These are phyloP conservation scores for Prosopis cineraria DNA, from an alignment of 306 rosid genomes.

Conservation along the genomic window DNA sequence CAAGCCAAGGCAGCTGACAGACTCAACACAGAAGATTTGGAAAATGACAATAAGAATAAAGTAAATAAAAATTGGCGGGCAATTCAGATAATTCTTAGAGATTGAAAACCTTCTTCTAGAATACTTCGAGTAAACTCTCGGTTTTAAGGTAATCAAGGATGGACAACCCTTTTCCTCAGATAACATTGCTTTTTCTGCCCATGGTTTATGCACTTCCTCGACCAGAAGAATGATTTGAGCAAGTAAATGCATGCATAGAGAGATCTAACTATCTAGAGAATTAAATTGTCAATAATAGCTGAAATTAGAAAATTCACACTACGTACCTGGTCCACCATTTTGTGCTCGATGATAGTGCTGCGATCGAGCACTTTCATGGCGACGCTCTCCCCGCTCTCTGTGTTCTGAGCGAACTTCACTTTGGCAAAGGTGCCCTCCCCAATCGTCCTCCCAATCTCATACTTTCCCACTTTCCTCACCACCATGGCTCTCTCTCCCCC, in stretches of 20 bases:
- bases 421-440: conserved; percentile 91
- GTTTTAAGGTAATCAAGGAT: neutral
- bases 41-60: neutral
- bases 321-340: conserved; percentile 71
- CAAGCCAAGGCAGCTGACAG: neutral
- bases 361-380: conserved; percentile 94
- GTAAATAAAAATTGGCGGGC: neutral
- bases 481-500: conserved; percentile 51
- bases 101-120: neutral
- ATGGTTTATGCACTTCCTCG: neutral
- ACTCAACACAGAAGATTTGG: neutral
- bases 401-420: conserved; percentile 90
- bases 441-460: conserved; percentile 87
- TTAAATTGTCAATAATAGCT: neutral
- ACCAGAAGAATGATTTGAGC: neutral
- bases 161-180: neutral
- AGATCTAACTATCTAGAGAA: neutral
- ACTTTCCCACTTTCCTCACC: conserved; percentile 87
- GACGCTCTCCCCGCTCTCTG: conserved; percentile 92
- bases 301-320: conserved; percentile 4
- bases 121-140: neutral
- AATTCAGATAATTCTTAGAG: neutral
- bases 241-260: neutral
- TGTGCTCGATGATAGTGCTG: conserved; percentile 79
- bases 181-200: conserved; percentile 13